Evolutionary conservation across 345 rosid genomes (phyloP).

Genomic region (Euphorbia lathyris): DNA sequence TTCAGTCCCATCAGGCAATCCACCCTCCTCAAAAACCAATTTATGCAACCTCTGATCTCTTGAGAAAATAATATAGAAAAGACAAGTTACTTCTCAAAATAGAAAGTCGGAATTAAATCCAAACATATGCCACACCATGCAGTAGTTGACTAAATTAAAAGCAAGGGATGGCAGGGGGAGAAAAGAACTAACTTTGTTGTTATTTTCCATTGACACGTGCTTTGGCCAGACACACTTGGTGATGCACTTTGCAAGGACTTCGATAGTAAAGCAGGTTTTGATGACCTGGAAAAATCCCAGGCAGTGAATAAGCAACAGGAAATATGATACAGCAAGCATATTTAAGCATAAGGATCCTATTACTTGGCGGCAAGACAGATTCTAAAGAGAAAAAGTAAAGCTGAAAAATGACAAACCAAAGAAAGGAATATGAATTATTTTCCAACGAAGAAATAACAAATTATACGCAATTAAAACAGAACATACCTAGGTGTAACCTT

Average conservation of each 20-base stretch:
- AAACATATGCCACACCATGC: neutral
- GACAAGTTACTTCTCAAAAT: neutral
- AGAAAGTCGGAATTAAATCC: neutral
- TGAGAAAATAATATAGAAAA: conserved; percentile 12
- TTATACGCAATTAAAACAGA: conserved; percentile 19
- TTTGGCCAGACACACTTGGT: conserved; percentile 28
- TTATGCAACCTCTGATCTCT: conserved; percentile 33
- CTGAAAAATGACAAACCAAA: neutral
- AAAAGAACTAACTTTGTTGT: conserved; percentile 35
- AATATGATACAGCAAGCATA: neutral
- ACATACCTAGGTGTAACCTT: conserved; percentile 45
- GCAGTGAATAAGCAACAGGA: neutral
- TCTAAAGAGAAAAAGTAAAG: neutral
- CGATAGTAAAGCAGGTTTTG: conserved; percentile 24
- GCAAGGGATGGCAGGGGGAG: neutral
- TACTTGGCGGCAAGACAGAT: neutral
- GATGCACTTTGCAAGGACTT: conserved; percentile 33
- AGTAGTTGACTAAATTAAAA: neutral
- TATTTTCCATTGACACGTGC: conserved; percentile 17
- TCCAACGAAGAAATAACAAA: neutral
- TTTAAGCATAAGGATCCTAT: neutral
- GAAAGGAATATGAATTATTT: conserved; percentile 8
- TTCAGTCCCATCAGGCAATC: conserved; percentile 37
- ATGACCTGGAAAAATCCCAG: conserved; percentile 24
- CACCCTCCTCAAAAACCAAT: conserved; percentile 33